Conservation (phyloP, 2,329 filamentous ascomycete genomes). For the Ophiostoma ips region DNA sequence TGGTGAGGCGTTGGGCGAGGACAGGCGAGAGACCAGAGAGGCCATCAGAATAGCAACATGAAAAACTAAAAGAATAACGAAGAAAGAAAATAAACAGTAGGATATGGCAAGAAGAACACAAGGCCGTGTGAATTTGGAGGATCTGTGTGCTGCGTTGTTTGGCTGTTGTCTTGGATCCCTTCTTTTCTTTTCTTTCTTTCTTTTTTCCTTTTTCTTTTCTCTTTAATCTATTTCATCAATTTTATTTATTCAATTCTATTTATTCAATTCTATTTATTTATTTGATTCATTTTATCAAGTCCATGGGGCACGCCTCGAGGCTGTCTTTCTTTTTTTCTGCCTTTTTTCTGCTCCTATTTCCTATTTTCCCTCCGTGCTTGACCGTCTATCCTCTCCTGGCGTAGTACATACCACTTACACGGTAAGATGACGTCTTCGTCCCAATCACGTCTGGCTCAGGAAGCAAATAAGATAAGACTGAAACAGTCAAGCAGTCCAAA, state of each 20-base stretch:
- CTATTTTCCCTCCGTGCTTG: background rate
- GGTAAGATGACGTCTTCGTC: background rate
- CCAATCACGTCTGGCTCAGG: too few relatives aligned
- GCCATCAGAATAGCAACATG: background rate
- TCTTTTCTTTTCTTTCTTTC: background rate
- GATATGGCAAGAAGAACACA: background rate
- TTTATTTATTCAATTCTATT: background rate
- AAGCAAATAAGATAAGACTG: background rate
- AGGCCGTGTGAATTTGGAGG: background rate
- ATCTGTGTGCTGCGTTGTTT: background rate
- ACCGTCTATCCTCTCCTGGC: background rate
- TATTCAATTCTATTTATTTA: background rate
- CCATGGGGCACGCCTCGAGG: too few relatives aligned
- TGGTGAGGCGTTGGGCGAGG: background rate
- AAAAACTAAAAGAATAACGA: background rate
- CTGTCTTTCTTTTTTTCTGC: background rate
- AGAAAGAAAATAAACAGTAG: background rate
- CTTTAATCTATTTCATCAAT: too few relatives aligned
- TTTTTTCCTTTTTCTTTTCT: too few relatives aligned
- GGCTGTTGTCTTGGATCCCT: background rate
- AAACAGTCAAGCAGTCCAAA: background rate
- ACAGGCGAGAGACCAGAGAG: background rate
- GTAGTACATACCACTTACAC: background rate
- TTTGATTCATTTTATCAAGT: too few relatives aligned
- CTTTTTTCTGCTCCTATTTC: background rate